Evolutionary conservation across 345 rosid species (phyloP).

Genomic region (Ailanthus altissimus): DNA sequence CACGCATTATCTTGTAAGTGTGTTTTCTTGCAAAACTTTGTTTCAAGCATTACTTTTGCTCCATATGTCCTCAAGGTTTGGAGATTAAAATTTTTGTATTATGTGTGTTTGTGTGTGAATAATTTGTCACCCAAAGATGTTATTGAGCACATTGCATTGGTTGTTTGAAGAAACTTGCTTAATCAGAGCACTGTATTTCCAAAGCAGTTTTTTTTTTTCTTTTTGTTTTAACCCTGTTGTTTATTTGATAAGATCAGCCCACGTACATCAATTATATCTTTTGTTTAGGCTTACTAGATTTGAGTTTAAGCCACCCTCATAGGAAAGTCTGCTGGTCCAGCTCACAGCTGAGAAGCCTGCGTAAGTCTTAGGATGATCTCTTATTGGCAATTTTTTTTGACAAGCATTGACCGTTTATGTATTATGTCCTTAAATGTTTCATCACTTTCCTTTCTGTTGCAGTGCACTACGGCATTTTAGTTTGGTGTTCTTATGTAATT

Average conservation of each 20-base stretch:
- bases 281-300: neutral
- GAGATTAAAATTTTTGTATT: neutral
- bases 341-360: neutral
- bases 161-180: neutral
- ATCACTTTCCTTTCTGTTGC: neutral
- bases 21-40: neutral
- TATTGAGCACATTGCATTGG: neutral
- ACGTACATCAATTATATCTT: neutral
- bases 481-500: neutral
- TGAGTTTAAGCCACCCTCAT: neutral
- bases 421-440: neutral
- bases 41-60: neutral
- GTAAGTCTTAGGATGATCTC: neutral
- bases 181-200: neutral
- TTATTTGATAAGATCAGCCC: neutral
- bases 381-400: neutral
- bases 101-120: neutral
- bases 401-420: neutral
- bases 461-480: neutral
- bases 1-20: constrained; percentile 83
- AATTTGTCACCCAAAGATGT: neutral
- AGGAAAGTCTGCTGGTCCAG: neutral
- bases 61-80: neutral
- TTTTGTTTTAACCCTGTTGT: neutral
- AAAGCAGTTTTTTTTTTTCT: no score